These are phyloP conservation scores for Trichoderma virens DNA, from an alignment of 495 filamentous ascomycete genomes.

Conservation along the genomic window DNA sequence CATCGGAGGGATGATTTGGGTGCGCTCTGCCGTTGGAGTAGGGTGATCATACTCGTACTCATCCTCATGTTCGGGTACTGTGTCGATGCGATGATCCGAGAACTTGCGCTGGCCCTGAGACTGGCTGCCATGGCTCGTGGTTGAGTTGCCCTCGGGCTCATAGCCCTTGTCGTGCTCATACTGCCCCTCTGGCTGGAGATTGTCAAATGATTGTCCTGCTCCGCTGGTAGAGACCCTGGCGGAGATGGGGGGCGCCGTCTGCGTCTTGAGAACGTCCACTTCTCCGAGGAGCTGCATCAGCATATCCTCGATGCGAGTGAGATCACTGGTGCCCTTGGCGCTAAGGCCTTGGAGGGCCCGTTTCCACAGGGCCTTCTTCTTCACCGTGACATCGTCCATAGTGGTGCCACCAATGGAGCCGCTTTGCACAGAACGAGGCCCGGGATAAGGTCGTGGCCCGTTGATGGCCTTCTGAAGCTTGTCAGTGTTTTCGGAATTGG, in stretches of 20 bases:
- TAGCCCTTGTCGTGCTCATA: slow-evolving; percentile 59
- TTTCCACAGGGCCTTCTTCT: slow-evolving; percentile 84
- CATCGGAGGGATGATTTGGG: slow-evolving; percentile 26
- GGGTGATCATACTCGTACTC: slow-evolving; percentile 52
- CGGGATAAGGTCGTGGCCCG: slow-evolving; percentile 80
- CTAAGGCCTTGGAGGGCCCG: slow-evolving; percentile 85
- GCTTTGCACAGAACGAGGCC: slow-evolving; percentile 46
- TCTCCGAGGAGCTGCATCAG: slow-evolving; percentile 84
- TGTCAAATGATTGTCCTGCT: slow-evolving; percentile 42
- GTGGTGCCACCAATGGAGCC: slow-evolving; percentile 53
- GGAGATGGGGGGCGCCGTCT: slow-evolving; percentile 30
- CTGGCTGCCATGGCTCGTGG: slow-evolving; percentile 57
- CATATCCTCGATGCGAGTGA: slow-evolving; percentile 92
- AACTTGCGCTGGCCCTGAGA: slow-evolving; percentile 60
- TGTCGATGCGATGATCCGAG: slow-evolving; percentile 75
- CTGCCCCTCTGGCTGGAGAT: slow-evolving; percentile 47
- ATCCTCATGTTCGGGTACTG: slow-evolving; percentile 73
- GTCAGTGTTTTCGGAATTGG: slow-evolving; percentile 79
- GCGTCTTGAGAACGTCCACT: slow-evolving; percentile 77
- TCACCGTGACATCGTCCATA: slow-evolving; percentile 62
- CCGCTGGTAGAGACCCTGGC: slow-evolving; percentile 31
- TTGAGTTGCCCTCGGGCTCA: slow-evolving; percentile 76
- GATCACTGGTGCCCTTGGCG: slow-evolving; percentile 76
- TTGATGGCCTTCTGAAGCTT: slow-evolving; percentile 72
- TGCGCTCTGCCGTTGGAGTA: slow-evolving; percentile 21